These are phyloP conservation scores for Nannizziopsis arthrosporioides DNA, from an alignment of 2,329 filamentous ascomycete species.

Conservation along the genomic window DNA sequence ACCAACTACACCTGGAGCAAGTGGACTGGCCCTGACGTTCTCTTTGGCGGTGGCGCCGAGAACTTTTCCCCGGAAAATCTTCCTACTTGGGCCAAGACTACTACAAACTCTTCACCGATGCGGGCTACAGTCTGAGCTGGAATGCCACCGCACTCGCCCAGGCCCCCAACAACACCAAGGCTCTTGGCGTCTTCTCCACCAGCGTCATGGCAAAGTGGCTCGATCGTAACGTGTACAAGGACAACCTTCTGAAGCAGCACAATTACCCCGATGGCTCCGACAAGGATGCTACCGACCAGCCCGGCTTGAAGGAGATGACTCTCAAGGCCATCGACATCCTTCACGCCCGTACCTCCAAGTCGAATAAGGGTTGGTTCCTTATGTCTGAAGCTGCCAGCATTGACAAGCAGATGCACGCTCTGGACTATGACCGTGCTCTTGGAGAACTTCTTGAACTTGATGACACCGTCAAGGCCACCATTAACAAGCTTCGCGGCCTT, in stretches of 20 bases:
- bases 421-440: conserved; percentile 77
- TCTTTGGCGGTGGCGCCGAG: conserved; percentile 73
- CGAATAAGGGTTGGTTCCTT: conserved; percentile 67
- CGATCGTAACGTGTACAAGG: conserved; percentile 67
- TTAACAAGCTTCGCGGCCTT: conserved; percentile 55
- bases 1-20: conserved; percentile 73
- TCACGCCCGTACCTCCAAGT: conserved; percentile 49
- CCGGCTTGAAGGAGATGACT: conserved; percentile 81
- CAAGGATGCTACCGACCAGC: conserved; percentile 58
- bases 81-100: conserved; percentile 64
- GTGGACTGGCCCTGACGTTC: conserved; percentile 63
- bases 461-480: conserved; percentile 65
- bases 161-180: conserved; percentile 47
- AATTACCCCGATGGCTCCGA: conserved; percentile 59
- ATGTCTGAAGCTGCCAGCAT: conserved; percentile 80
- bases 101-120: conserved; percentile 56
- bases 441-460: conserved; percentile 78
- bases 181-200: conserved; percentile 66
- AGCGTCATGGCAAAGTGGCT: conserved; percentile 73
- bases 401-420: conserved; percentile 78
- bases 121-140: conserved; percentile 57
- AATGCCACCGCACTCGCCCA: conserved; percentile 61
- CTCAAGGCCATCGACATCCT: conserved; percentile 74
- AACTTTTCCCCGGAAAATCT: conserved; percentile 55
- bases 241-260: conserved; percentile 53